A percentile compares a stretch with the other conserved stretches of the same genome.
These are phyloP conservation scores for Kwoniella europaea DNA, from an alignment of 768 basidiomycete species.

Conservation along the genomic window DNA sequence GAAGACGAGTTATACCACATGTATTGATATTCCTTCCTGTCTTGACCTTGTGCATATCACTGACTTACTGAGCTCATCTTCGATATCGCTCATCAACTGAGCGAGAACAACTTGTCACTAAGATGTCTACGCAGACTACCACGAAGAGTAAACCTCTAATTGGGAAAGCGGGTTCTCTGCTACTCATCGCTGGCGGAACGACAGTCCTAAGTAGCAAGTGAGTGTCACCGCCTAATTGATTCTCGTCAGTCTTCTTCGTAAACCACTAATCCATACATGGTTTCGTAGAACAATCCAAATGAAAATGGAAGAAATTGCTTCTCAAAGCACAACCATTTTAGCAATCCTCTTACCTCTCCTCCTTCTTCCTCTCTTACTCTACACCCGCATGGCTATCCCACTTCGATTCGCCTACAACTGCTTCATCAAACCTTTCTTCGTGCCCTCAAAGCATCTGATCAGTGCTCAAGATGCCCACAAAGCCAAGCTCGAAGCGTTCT, in stretches of 20 bases:
- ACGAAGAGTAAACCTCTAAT: not conserved
- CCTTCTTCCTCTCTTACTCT: constrained; percentile 28
- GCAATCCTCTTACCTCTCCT: constrained; percentile 21
- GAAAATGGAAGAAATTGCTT: constrained; percentile 15
- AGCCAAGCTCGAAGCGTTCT: constrained; percentile 63
- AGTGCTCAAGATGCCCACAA: constrained; percentile 41
- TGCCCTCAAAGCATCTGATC: not conserved
- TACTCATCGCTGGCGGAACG: constrained; percentile 5
- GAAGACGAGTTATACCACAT: not conserved
- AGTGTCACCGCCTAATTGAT: not conserved
- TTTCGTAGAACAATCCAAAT: not conserved
- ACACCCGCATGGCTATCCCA: constrained; percentile 28
- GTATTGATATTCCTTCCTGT: not conserved
- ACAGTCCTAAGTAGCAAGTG: constrained; percentile 7
- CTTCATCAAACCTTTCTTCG: constrained; percentile 58
- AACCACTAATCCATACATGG: not conserved
- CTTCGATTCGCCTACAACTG: constrained; percentile 58
- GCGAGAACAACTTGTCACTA: not conserved
- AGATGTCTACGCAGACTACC: not conserved
- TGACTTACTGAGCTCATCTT: not conserved
- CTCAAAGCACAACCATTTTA: not conserved
- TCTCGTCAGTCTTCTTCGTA: too few species aligned
- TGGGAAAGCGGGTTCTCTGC: constrained; percentile 4
- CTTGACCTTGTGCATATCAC: not conserved
- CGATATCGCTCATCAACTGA: not conserved